These are phyloP conservation scores for Pseudonitzschia delicatissima DNA, from an alignment of 108 stramenopile species.

Conservation along the genomic window DNA sequence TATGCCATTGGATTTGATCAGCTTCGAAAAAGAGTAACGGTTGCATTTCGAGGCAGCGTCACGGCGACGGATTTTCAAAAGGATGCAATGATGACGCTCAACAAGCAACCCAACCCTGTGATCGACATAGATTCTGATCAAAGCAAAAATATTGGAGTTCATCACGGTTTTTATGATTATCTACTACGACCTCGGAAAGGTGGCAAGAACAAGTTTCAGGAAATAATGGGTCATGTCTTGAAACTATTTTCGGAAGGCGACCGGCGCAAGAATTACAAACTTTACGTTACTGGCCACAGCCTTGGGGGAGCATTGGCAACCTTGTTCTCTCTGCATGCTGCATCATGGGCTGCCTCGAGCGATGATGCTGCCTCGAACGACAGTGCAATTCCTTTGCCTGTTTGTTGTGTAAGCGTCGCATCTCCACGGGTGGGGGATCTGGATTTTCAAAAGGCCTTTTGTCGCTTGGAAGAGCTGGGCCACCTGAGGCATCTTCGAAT, in stretches of 20 bases:
- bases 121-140: background rate
- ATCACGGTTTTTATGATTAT: constrained; percentile 76
- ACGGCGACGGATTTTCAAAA: constrained; percentile 63
- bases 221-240: constrained; percentile 53
- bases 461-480: constrained; percentile 52
- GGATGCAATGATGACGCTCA: constrained; percentile 57
- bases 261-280: constrained; percentile 22
- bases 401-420: constrained; percentile 21
- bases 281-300: constrained; percentile 74
- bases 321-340: constrained; percentile 63
- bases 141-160: constrained; percentile 40
- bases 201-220: constrained; percentile 28
- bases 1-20: constrained; percentile 65
- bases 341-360: background rate
- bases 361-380: background rate
- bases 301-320: constrained; percentile 78
- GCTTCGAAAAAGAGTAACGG: constrained; percentile 46
- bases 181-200: constrained; percentile 38
- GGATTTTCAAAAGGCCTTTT: constrained; percentile 58
- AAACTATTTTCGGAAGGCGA: constrained; percentile 39
- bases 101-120: constrained; percentile 49
- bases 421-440: constrained; percentile 50
- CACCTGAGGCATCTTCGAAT: constrained; percentile 68
- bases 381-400: constrained; percentile 8
- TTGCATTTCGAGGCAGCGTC: constrained; percentile 66